These are phyloP conservation scores for Omphalea diandra DNA, from an alignment of 441 rosid species.

Conservation along the genomic window DNA sequence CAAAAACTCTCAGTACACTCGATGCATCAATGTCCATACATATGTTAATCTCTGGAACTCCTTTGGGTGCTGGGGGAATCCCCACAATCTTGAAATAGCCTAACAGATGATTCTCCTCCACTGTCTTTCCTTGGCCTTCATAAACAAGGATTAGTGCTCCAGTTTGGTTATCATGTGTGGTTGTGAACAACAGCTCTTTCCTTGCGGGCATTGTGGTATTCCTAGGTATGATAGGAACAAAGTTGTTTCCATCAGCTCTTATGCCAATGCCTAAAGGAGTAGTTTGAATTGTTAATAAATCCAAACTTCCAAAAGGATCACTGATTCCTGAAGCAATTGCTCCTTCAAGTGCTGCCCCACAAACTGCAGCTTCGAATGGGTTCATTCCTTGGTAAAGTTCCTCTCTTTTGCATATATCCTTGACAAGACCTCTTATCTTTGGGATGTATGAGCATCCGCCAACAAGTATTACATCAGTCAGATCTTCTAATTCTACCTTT, in stretches of 20 bases:
- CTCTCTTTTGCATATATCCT: conserved; percentile 42
- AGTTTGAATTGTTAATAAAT: conserved; percentile 73
- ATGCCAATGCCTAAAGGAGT: conserved; percentile 72
- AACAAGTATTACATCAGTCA: conserved; percentile 69
- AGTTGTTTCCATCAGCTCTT: conserved; percentile 50
- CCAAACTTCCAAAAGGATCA: conserved; percentile 79
- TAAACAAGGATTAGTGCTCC: conserved; percentile 69
- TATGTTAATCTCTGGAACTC: conserved; percentile 74
- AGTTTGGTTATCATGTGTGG: conserved; percentile 61
- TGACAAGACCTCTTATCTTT: conserved; percentile 43
- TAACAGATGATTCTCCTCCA: conserved; percentile 69
- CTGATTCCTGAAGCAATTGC: conserved; percentile 80
- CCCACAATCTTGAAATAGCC: conserved; percentile 82
- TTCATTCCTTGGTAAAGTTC: conserved; percentile 59
- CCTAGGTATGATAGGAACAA: conserved; percentile 60
- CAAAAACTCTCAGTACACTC: conserved; percentile 57
- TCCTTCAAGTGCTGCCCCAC: conserved; percentile 90
- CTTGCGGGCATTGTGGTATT: conserved; percentile 76
- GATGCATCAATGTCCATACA: conserved; percentile 88
- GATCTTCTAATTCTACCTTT: conserved; percentile 46
- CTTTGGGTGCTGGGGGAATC: conserved; percentile 65
- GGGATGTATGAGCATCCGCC: conserved; percentile 87
- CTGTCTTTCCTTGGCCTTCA: conserved; percentile 75
- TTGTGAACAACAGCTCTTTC: conserved; percentile 63
- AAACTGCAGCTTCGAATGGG: conserved; percentile 71